These are phyloP conservation scores for Solanum sejunctum DNA, from an alignment of 257 asterid genomes.

Conservation along the genomic window DNA sequence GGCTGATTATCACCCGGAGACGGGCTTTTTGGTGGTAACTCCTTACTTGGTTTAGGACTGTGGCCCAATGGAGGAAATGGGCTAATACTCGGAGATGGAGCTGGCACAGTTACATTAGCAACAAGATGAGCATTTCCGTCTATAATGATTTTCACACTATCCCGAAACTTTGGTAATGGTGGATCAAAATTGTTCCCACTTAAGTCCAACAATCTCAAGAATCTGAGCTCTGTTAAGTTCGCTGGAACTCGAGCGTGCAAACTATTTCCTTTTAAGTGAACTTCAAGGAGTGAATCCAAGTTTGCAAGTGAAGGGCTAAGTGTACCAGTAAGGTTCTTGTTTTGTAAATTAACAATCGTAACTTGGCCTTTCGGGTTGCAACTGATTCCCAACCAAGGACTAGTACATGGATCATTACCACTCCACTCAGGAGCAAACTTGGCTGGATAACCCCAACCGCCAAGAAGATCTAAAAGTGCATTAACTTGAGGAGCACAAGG, in stretches of 20 bases:
- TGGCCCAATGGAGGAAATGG: conserved; percentile 6
- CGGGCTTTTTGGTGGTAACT: background rate
- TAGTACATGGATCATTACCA: conserved; percentile 67
- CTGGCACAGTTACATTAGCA: background rate
- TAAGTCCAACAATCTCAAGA: conserved; percentile 46
- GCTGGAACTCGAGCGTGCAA: conserved; percentile 47
- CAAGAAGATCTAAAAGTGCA: conserved; percentile 55
- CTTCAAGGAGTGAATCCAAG: conserved; percentile 40
- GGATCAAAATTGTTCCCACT: conserved; percentile 44
- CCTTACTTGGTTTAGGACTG: background rate
- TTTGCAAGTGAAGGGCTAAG: conserved; percentile 54
- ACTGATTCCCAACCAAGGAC: conserved; percentile 61
- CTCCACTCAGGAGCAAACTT: conserved; percentile 48
- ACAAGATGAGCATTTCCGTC: conserved; percentile 29
- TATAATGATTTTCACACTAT: conserved; percentile 26
- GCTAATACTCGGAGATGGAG: conserved; percentile 7
- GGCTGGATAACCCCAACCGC: conserved; percentile 36
- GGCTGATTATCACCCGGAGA: conserved; percentile 1
- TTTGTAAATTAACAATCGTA: conserved; percentile 48
- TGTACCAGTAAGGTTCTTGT: conserved; percentile 57
- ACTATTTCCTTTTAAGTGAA: conserved; percentile 62
- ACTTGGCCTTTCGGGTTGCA: conserved; percentile 37
- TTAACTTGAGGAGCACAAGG: conserved; percentile 59
- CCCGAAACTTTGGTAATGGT: conserved; percentile 51
- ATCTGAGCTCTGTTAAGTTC: conserved; percentile 32